Evolutionary conservation across 495 filamentous ascomycete genomes (phyloP).

Genomic region (Entonaema liquescens): DNA sequence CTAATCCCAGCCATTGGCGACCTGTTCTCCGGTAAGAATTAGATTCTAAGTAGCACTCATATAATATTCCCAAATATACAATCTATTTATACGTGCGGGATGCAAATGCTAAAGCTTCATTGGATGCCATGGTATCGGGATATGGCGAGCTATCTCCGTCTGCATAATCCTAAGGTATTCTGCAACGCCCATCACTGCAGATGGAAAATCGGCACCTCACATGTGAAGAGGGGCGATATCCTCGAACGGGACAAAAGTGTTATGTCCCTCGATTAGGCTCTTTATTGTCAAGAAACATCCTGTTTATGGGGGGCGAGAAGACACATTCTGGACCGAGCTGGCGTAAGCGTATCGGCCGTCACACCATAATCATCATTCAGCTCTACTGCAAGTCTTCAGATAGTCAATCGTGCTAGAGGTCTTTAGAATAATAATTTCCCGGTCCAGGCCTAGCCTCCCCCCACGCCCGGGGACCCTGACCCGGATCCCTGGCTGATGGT

Average conservation of each 20-base stretch:
- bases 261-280: too few species aligned
- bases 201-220: background rate
- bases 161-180: background rate
- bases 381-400: background rate
- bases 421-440: background rate
- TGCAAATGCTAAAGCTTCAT: background rate
- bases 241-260: background rate
- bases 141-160: conserved; percentile 29
- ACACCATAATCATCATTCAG: background rate
- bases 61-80: background rate
- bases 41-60: background rate
- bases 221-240: background rate
- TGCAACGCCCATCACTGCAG: background rate
- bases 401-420: background rate
- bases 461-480: conserved; percentile 17
- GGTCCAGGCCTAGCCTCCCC: conserved; percentile 17
- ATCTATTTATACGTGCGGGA: background rate
- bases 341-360: background rate
- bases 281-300: too few species aligned
- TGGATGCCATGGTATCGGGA: background rate
- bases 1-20: background rate
- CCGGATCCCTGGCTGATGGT: background rate
- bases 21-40: background rate
- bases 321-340: background rate
- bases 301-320: background rate